A percentile compares a stretch with the other conserved stretches of the same genome.
phyloP scores from a whole-genome alignment of 1,284 basidiomycete genomes.

The Butyriboletus appendiculatus region DNA sequence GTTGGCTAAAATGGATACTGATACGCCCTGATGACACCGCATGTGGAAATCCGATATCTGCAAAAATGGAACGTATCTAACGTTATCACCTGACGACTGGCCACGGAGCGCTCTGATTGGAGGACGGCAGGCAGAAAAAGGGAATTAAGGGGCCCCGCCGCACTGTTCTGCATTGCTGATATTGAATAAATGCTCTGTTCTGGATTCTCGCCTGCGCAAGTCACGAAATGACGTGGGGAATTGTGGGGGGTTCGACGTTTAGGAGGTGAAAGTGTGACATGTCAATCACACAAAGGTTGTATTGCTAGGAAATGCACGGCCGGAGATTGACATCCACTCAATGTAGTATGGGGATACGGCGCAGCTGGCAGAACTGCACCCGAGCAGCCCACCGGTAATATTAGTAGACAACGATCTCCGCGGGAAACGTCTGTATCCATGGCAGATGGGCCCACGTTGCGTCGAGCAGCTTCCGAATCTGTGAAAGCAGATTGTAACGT shows the following conservation, averaged over 20 bases:
- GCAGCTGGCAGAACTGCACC: slow-evolving; percentile 16
- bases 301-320: too few species aligned
- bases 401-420: slow-evolving; percentile 27
- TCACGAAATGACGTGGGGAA: slow-evolving; percentile 24
- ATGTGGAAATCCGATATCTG: too few species aligned
- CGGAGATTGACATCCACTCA: slow-evolving; percentile 25
- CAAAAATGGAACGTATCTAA: slow-evolving; percentile 4
- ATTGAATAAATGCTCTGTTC: too few species aligned
- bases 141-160: slow-evolving; percentile 23
- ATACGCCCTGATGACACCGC: slow-evolving; percentile 31
- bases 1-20: slow-evolving; percentile 13
- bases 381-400: slow-evolving; percentile 8
- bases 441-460: slow-evolving; percentile 30
- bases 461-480: slow-evolving; percentile 16
- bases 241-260: slow-evolving; percentile 24
- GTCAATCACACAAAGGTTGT: slow-evolving; percentile 2
- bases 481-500: slow-evolving; percentile 22
- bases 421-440: slow-evolving; percentile 34
- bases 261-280: slow-evolving; percentile 11
- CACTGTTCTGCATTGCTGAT: too few species aligned
- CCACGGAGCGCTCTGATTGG: too few species aligned
- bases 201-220: too few species aligned
- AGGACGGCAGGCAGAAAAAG: slow-evolving; percentile 7
- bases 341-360: slow-evolving; percentile 24
- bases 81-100: too few species aligned